phyloP scores from a whole-genome alignment of 176 grass and related monocot genomes.

The Poa annua region DNA sequence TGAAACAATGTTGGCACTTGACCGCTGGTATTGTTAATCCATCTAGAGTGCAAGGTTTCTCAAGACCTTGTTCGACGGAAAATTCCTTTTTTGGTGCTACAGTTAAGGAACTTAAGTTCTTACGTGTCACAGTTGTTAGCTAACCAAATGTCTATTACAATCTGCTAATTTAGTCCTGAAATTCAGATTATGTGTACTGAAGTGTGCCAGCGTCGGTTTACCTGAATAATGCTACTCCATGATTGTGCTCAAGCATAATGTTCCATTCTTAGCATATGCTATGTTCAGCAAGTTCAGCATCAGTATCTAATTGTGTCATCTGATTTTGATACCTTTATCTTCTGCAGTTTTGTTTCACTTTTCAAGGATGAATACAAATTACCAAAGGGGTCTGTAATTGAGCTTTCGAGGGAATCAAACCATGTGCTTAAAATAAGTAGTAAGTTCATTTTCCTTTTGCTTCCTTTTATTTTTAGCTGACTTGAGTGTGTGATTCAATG shows the following conservation, averaged over 20 bases:
- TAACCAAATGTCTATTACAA: not conserved
- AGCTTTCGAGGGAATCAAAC: conserved; percentile 86
- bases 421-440: conserved; percentile 88
- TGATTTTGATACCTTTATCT: conserved; percentile 26
- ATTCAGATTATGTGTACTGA: conserved; percentile 7
- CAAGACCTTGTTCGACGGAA: not conserved
- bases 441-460: conserved; percentile 44
- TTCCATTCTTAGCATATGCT: conserved; percentile 20
- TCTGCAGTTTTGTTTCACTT: conserved; percentile 76
- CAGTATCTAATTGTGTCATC: conserved; percentile 5
- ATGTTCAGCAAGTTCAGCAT: not conserved
- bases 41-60: not conserved
- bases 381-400: conserved; percentile 80
- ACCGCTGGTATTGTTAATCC: not conserved
- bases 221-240: conserved; percentile 2
- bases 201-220: not conserved
- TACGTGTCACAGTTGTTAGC: not conserved
- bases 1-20: not conserved
- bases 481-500: not conserved
- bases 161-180: not conserved
- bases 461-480: not conserved
- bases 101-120: conserved; percentile 1
- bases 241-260: not conserved
- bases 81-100: not conserved
- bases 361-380: conserved; percentile 97